A percentile compares a stretch with the other conserved stretches of the same genome.
These are phyloP conservation scores for Cercospora sp. DNA, from an alignment of 2,329 filamentous ascomycete species.

Conservation along the genomic window DNA sequence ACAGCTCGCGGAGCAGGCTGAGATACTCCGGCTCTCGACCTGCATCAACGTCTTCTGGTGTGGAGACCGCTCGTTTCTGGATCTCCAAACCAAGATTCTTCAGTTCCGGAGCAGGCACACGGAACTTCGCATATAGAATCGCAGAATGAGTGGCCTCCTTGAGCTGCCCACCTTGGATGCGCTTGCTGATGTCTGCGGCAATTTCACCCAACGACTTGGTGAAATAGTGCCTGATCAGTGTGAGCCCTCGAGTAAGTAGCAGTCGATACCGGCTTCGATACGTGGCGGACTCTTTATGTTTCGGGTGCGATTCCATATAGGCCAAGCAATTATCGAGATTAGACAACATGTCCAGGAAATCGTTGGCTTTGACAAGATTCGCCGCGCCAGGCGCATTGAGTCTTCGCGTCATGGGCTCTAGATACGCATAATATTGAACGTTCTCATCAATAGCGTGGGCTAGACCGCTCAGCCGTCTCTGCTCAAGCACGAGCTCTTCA, in stretches of 20 bases:
- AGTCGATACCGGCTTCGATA: constrained; percentile 87
- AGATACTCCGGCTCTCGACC: constrained; percentile 66
- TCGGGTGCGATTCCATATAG: constrained; percentile 84
- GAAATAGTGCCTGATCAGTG: constrained; percentile 66
- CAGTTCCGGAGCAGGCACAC: constrained; percentile 64
- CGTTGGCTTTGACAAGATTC: constrained; percentile 77
- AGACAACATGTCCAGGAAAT: constrained; percentile 83
- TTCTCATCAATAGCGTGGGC: constrained; percentile 85
- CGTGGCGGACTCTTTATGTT: constrained; percentile 81
- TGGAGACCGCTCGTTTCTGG: constrained; percentile 63
- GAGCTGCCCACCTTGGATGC: constrained; percentile 65
- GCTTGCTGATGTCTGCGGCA: constrained; percentile 61
- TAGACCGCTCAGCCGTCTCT: constrained; percentile 73
- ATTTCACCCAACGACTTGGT: constrained; percentile 63
- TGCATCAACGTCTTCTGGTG: constrained; percentile 43
- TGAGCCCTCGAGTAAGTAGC: constrained; percentile 69
- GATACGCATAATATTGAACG: constrained; percentile 89
- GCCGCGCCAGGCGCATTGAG: constrained; percentile 90
- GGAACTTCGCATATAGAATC: constrained; percentile 69
- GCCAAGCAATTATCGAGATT: constrained; percentile 87
- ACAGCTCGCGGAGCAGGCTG: constrained; percentile 64
- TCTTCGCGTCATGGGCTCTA: constrained; percentile 84
- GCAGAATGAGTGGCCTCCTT: constrained; percentile 73
- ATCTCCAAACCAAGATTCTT: constrained; percentile 67
- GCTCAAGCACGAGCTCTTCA: constrained; percentile 79